These are phyloP conservation scores for Alnus glutinosa DNA, from an alignment of 306 rosid species.

Conservation along the genomic window DNA sequence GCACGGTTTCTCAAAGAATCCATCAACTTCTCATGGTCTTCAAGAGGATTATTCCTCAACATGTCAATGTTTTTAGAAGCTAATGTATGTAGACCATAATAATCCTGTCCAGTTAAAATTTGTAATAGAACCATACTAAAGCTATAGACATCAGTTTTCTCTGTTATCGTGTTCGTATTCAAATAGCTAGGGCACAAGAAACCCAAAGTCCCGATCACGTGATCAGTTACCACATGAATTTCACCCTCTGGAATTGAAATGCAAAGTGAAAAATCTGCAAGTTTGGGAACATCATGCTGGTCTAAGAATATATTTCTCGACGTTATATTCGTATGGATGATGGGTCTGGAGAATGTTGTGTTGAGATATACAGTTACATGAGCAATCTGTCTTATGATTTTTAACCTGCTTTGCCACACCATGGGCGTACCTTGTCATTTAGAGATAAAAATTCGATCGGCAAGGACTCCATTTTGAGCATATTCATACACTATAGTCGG, in stretches of 20 bases:
- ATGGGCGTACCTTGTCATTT: neutral
- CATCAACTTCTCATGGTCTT: no score
- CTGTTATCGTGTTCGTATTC: neutral
- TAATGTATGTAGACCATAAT: no score
- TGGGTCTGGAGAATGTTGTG: neutral
- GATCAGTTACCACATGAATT: no score
- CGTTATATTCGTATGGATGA: slow-evolving; percentile 7
- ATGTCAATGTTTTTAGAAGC: no score
- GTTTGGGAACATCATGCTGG: slow-evolving; percentile 5
- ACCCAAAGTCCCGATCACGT: no score
- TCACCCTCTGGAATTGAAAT: slow-evolving; percentile 11
- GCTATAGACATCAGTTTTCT: slow-evolving; percentile 16
- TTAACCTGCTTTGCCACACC: neutral
- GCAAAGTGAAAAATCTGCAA: neutral
- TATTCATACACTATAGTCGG: neutral
- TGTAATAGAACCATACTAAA: neutral
- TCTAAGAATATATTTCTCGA: neutral
- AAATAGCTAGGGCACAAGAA: no score
- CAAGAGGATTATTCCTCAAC: no score
- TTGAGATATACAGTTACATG: neutral
- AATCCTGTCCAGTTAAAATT: neutral
- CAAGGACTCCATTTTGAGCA: neutral
- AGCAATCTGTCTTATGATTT: neutral
- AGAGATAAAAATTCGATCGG: neutral
- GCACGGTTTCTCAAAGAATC: neutral